phyloP scores from a whole-genome alignment of 306 rosid genomes.

The Leucaena leucocephala region DNA sequence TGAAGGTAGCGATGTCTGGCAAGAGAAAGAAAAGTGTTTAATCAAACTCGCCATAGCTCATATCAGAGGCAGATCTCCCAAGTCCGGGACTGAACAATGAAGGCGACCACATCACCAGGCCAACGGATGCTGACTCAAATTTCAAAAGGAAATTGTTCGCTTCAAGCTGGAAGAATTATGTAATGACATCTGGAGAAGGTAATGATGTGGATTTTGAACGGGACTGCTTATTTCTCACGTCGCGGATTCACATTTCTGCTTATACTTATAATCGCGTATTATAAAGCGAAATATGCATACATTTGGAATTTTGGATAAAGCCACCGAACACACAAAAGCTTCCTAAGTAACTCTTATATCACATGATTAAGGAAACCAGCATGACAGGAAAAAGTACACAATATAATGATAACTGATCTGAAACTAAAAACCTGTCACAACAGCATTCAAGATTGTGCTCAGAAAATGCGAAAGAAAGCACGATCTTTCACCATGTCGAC shows the following conservation, averaged over 20 bases:
- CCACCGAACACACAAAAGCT: not conserved
- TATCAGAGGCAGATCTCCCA: not conserved
- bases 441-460: not conserved
- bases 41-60: not conserved
- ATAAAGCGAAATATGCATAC: not conserved
- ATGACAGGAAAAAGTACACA: slow-evolving; percentile 3
- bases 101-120: too few species aligned
- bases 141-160: not conserved
- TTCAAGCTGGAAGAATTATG: not conserved
- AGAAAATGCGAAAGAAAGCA: not conserved
- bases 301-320: not conserved
- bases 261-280: not conserved
- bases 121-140: not conserved
- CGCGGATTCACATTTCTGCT: not conserved
- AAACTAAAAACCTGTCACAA: slow-evolving; percentile 18
- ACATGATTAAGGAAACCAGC: slow-evolving; percentile 25
- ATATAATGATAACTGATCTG: slow-evolving; percentile 25
- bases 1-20: not conserved
- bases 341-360: not conserved
- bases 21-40: not conserved
- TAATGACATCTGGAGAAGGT: not conserved
- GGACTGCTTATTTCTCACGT: not conserved
- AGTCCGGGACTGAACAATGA: not conserved
- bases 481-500: not conserved
- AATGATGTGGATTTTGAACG: not conserved